Conservation (phyloP, 345 rosid genomes). For the Citrus australasica region DNA sequence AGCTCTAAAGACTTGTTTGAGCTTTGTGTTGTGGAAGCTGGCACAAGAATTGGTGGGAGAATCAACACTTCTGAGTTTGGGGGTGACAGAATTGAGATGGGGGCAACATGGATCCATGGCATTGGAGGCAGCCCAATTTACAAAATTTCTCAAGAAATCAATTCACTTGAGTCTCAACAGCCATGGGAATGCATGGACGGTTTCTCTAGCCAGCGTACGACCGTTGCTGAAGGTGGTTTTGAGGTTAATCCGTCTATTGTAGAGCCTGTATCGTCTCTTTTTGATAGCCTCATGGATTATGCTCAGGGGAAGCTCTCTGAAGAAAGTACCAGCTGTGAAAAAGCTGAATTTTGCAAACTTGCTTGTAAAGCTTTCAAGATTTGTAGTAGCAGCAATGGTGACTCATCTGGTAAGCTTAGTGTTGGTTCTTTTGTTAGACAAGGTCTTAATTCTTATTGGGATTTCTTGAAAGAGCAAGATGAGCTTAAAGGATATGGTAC, state of each 20-base stretch:
- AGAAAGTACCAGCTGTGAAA: slow-evolving; percentile 11
- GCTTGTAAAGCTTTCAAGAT: slow-evolving; percentile 40
- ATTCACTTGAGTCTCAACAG: slow-evolving; percentile 61
- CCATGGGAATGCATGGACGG: slow-evolving; percentile 99
- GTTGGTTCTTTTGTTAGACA: slow-evolving; percentile 59
- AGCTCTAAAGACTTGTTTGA: slow-evolving; percentile 53
- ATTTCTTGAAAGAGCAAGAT: slow-evolving; percentile 24
- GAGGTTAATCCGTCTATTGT: slow-evolving; percentile 46
- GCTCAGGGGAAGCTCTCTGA: slow-evolving; percentile 57
- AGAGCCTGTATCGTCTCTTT: slow-evolving; percentile 50
- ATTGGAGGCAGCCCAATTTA: slow-evolving; percentile 90
- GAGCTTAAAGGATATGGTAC: slow-evolving; percentile 34
- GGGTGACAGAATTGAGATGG: slow-evolving; percentile 91
- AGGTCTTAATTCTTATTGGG: slow-evolving; percentile 63
- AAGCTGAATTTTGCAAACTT: slow-evolving; percentile 28
- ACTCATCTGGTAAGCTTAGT: slow-evolving; percentile 31
- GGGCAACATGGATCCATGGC: slow-evolving; percentile 99
- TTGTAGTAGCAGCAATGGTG: slow-evolving; percentile 31
- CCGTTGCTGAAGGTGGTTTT: slow-evolving; percentile 76
- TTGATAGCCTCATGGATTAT: slow-evolving; percentile 73
- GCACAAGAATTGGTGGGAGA: slow-evolving; percentile 90
- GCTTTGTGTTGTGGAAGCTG: slow-evolving; percentile 84
- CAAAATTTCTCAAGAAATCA: slow-evolving; percentile 60
- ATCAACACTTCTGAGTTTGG: slow-evolving; percentile 86
- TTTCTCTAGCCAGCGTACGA: slow-evolving; percentile 41